Base-by-base conservation (phyloP, 2,329 filamentous ascomycete species). In the Rutstroemia sp. region DNA sequence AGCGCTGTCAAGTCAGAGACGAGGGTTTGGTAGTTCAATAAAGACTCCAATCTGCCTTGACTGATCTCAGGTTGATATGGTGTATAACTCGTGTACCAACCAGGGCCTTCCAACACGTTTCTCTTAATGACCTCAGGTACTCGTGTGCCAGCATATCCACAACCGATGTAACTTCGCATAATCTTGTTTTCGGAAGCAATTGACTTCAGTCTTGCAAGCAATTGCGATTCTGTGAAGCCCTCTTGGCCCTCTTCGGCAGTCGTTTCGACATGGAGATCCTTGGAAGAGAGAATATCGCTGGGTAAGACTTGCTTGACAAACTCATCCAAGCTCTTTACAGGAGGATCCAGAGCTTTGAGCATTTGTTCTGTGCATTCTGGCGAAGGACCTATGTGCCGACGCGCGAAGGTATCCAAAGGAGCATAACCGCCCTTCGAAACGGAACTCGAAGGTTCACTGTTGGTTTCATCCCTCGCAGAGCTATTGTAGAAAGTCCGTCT, bases 1-100 rank as follows among this genome's bases (percentile, higher is more conserved):
- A 97, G 79, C 1, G 83, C 90, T 0, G 92, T 96, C 62, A 97
- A 76, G 69, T 96, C 92, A 2, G 86, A 84, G 8, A 95, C 87
- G 76, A 97, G 79, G 17, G 92, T 97, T 77, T 97, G 92, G 76
- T 91, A 97, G 77, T 97, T 97, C 61, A 97, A 77, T 54, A 97
- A 76, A 5, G 90, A 95, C 77, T 96, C 90, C 60, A 97, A 74
- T 55, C 92, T 85, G 38, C 92, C 92, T 74, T 97, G 92, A 71
- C 91, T 96, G 76, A 97, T 96, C 75, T 97, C 92, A 2, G 92
- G 88, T 75, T 97, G 92, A 73, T 96, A 97, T 16, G 92, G 92
- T 0, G 92, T 96, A 72, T 97, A 96, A 74, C 91, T 96, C 42
- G 92, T 97, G 72, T 97, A 97, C 92, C 92, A 97, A 9, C 86